Conservation (phyloP, 2,329 filamentous ascomycete species). For the Kalmusia sp. region DNA sequence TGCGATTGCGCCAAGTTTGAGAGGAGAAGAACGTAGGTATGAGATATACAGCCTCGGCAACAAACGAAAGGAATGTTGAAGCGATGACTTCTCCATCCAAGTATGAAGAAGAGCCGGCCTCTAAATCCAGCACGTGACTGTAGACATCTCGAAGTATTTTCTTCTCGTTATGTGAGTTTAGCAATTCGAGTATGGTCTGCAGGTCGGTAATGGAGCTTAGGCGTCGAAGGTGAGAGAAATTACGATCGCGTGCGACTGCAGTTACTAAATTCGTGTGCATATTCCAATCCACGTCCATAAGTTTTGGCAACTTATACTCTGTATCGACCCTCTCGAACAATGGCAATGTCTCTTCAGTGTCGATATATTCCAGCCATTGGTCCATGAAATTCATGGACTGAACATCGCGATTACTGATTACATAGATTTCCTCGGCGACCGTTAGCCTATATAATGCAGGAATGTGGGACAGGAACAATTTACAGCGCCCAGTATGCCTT, state of each 20-base stretch:
- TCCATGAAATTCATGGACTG: slow-evolving; percentile 47
- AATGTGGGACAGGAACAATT: slow-evolving; percentile 17
- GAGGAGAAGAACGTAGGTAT: slow-evolving; percentile 23
- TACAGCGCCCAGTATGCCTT: slow-evolving; percentile 48
- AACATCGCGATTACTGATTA: slow-evolving; percentile 53
- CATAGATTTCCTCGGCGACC: slow-evolving; percentile 48
- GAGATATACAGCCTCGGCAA: slow-evolving; percentile 22
- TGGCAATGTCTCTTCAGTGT: slow-evolving; percentile 47
- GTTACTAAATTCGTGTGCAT: slow-evolving; percentile 20
- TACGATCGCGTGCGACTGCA: slow-evolving; percentile 26
- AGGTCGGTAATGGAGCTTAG: slow-evolving; percentile 21
- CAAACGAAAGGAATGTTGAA: slow-evolving; percentile 19
- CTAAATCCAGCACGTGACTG: slow-evolving; percentile 15
- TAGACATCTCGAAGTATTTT: slow-evolving; percentile 20
- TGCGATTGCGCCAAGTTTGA: slow-evolving; percentile 23
- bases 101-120: slow-evolving; percentile 8
- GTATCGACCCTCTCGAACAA: slow-evolving; percentile 44
- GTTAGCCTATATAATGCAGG: slow-evolving; percentile 3
- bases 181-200: slow-evolving; percentile 25
- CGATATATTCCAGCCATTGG: slow-evolving; percentile 50
- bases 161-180: slow-evolving; percentile 26
- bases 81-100: slow-evolving; percentile 11
- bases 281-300: slow-evolving; percentile 34
- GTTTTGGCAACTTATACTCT: slow-evolving; percentile 40
- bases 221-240: slow-evolving; percentile 21